Conservation (phyloP, 2,329 filamentous ascomycete genomes). For the Epicoccum nigrum region DNA sequence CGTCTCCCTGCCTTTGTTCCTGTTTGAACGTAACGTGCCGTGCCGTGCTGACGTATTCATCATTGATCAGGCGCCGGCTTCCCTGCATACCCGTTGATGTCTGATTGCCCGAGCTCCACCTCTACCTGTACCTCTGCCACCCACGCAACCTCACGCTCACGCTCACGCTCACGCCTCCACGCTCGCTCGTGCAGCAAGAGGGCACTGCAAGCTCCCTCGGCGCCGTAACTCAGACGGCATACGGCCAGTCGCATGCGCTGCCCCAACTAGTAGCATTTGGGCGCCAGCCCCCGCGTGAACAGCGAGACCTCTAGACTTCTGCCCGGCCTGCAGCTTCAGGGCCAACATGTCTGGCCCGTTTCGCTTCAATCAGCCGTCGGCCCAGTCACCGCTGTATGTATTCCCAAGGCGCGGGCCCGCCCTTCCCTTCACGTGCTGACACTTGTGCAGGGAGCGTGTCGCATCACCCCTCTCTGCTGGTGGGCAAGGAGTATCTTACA, state of each 20-base stretch:
- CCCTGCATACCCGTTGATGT: conserved; percentile 12
- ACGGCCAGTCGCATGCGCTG: conserved; percentile 15
- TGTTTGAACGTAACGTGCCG: conserved; percentile 8
- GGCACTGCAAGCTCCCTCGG: not conserved
- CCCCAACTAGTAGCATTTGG: conserved; percentile 60
- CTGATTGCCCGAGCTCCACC: conserved; percentile 17
- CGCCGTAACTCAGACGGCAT: conserved; percentile 6
- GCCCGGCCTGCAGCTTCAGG: conserved; percentile 9
- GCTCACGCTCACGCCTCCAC: conserved; percentile 5
- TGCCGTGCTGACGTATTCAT: conserved; percentile 14
- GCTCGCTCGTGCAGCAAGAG: conserved; percentile 6
- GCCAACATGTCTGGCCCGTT: conserved; percentile 50
- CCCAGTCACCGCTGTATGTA: conserved; percentile 49
- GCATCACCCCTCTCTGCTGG: conserved; percentile 34
- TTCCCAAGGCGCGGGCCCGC: not conserved
- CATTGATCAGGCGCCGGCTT: conserved; percentile 4
- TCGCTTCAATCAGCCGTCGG: conserved; percentile 45
- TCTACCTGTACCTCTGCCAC: conserved; percentile 4
- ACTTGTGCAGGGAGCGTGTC: conserved; percentile 33
- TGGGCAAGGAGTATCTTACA: conserved; percentile 65
- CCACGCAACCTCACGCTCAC: not conserved
- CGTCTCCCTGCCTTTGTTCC: not conserved
- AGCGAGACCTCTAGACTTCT: conserved; percentile 1
- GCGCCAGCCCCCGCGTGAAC: conserved; percentile 26
- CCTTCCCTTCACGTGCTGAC: conserved; percentile 23